These are phyloP conservation scores for Apiotrichum akiyoshidainum DNA, from an alignment of 1,284 basidiomycete species.

Conservation along the genomic window DNA sequence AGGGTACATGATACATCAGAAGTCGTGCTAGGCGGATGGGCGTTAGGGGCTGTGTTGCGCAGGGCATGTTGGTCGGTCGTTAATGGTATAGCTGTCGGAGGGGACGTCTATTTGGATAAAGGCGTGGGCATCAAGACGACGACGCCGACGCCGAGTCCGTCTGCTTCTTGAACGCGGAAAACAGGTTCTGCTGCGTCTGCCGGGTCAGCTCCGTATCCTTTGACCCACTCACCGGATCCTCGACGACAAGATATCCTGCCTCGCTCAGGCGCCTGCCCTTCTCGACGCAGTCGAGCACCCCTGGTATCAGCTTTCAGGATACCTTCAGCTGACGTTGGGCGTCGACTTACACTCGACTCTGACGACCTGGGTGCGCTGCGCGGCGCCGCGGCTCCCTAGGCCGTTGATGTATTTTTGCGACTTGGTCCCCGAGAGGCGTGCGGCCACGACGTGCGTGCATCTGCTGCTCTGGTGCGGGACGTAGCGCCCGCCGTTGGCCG, in stretches of 20 bases:
- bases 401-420: constrained; percentile 49
- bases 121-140: too few species aligned
- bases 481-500: constrained; percentile 43
- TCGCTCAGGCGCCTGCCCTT: constrained; percentile 40
- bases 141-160: too few species aligned
- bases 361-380: constrained; percentile 41
- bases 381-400: constrained; percentile 34
- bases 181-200: constrained; percentile 39
- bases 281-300: constrained; percentile 46
- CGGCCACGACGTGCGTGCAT: constrained; percentile 48
- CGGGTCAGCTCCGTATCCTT: background rate
- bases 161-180: constrained; percentile 24
- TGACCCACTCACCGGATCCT: constrained; percentile 42
- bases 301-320: constrained; percentile 32
- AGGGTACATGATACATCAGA: too few species aligned
- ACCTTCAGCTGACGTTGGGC: background rate
- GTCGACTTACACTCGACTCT: constrained; percentile 47
- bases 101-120: too few species aligned
- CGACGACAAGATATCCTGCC: constrained; percentile 43
- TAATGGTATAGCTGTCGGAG: too few species aligned
- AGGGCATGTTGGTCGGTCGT: too few species aligned
- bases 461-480: constrained; percentile 37
- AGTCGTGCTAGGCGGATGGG: too few species aligned
- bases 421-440: constrained; percentile 45
- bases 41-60: too few species aligned